Evolutionary conservation across 2,329 filamentous ascomycete species (phyloP).

Genomic region (Fusarium burgessii): DNA sequence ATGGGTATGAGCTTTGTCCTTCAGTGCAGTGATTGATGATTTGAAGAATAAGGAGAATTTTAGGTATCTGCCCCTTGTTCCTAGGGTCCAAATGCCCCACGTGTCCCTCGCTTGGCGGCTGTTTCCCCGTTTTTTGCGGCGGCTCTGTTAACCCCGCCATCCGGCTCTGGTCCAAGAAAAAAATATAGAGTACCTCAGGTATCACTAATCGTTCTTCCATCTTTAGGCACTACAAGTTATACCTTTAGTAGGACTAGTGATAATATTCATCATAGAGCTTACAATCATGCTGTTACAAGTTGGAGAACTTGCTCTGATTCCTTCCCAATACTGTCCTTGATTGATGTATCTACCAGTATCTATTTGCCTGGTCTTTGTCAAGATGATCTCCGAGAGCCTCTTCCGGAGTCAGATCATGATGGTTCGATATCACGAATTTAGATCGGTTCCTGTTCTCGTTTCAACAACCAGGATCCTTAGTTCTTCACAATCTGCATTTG

Average conservation of each 20-base stretch:
- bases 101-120: slow-evolving; percentile 28
- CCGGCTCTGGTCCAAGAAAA: background rate
- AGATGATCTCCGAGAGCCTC: slow-evolving; percentile 14
- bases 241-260: too few relatives aligned
- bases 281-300: too few relatives aligned
- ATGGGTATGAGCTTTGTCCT: background rate
- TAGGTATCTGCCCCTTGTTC: slow-evolving; percentile 8
- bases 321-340: background rate
- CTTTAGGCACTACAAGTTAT: background rate
- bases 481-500: background rate
- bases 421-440: slow-evolving; percentile 43
- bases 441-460: background rate
- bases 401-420: slow-evolving; percentile 41
- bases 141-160: slow-evolving; percentile 20
- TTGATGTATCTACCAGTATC: too few relatives aligned
- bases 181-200: background rate
- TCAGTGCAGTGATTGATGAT: background rate
- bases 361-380: too few relatives aligned
- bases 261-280: background rate
- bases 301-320: too few relatives aligned
- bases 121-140: slow-evolving; percentile 15
- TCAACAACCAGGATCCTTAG: background rate
- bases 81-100: slow-evolving; percentile 35
- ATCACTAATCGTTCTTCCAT: background rate
- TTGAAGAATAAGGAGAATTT: background rate